Evolutionary conservation across 108 stramenopile species (phyloP).

Genomic region (Cyclotella cryptica): DNA sequence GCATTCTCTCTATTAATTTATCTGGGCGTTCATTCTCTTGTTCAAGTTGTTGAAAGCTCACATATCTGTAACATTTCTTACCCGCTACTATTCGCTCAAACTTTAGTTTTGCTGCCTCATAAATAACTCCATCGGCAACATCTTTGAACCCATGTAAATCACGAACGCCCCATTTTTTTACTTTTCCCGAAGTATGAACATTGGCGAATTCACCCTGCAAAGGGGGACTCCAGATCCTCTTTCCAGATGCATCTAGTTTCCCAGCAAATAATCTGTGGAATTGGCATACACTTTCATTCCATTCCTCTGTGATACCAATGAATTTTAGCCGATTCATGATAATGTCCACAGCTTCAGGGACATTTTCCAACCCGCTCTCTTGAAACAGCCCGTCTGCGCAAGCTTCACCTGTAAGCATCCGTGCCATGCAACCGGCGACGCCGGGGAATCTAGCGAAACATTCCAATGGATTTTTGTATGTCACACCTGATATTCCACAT

Average conservation of each 20-base stretch:
- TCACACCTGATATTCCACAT: conserved; percentile 15
- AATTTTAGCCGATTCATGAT: conserved; percentile 45
- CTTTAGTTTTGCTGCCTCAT: conserved; percentile 48
- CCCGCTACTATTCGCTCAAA: conserved; percentile 44
- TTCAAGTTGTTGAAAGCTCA: conserved; percentile 45
- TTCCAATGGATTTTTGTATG: conserved; percentile 40
- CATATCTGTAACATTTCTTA: conserved; percentile 47
- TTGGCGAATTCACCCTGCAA: conserved; percentile 55
- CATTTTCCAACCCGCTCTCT: conserved; percentile 36
- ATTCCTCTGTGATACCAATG: conserved; percentile 55
- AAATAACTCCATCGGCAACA: conserved; percentile 50
- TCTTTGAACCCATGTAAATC: conserved; percentile 55
- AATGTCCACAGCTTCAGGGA: conserved; percentile 40
- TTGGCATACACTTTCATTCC: conserved; percentile 60
- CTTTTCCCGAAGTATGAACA: conserved; percentile 45
- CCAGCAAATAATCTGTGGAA: conserved; percentile 53
- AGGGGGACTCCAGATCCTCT: conserved; percentile 34
- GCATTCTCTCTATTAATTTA: not conserved
- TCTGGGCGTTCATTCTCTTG: conserved; percentile 2
- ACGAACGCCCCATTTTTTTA: conserved; percentile 26
- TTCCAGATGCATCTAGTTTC: conserved; percentile 20
- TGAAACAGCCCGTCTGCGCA: conserved; percentile 44
- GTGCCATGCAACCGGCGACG: conserved; percentile 49
- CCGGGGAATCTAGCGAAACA: conserved; percentile 54
- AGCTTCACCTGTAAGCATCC: conserved; percentile 49